These are phyloP conservation scores for Aspergillus indologenus DNA, from an alignment of 495 filamentous ascomycete species.

Conservation along the genomic window DNA sequence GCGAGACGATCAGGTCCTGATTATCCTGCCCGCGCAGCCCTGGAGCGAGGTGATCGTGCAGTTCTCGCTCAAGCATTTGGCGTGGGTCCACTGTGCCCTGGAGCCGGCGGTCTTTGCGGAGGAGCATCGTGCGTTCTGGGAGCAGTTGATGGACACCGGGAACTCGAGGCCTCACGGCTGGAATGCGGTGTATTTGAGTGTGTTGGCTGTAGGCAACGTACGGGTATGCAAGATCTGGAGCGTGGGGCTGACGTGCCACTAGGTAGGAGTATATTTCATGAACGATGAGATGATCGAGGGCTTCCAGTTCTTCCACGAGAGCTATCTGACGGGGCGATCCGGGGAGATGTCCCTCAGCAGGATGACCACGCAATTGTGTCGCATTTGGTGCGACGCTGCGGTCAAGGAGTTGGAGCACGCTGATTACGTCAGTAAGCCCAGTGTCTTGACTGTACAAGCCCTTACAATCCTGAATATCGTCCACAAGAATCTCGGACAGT, in stretches of 20 bases:
- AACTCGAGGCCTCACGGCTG: not conserved
- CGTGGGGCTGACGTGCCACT: not conserved
- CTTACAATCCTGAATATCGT: not conserved
- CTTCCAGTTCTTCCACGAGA: not conserved
- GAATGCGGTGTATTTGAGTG: slow-evolving; percentile 6
- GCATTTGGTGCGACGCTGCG: slow-evolving; percentile 2
- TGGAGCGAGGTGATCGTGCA: slow-evolving; percentile 4
- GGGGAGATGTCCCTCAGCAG: too few relatives aligned
- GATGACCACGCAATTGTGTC: not conserved
- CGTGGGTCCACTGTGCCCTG: slow-evolving; percentile 4
- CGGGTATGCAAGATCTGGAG: not conserved
- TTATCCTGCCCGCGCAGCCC: not conserved
- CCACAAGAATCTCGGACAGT: slow-evolving; percentile 3
- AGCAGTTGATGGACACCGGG: not conserved
- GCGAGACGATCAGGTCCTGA: not conserved
- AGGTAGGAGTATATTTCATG: slow-evolving; percentile 7
- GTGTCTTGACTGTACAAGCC: slow-evolving; percentile 1
- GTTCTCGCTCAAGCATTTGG: slow-evolving; percentile 1
- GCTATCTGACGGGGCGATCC: not conserved
- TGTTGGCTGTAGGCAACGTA: not conserved
- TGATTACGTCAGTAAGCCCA: slow-evolving; percentile 1
- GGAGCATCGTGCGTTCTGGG: not conserved
- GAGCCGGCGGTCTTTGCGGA: not conserved
- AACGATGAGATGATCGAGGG: not conserved
- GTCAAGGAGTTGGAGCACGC: slow-evolving; percentile 1